Evolutionary conservation across 495 filamentous ascomycete genomes (phyloP).

Genomic region (Aspergillus coremiiformis): DNA sequence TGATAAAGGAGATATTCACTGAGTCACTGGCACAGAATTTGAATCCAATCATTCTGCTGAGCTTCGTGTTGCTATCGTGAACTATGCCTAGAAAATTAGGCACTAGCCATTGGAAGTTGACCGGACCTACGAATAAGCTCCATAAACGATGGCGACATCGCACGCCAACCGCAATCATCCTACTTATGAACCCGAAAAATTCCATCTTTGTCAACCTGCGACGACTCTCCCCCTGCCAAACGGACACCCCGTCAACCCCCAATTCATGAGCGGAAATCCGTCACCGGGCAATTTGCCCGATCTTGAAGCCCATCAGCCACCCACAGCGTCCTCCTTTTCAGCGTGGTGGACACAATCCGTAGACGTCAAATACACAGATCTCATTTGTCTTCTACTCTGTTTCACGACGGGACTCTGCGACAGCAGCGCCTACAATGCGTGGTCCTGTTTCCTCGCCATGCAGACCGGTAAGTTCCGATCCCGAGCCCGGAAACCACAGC

Average conservation of each 20-base stretch:
- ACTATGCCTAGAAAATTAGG: neutral
- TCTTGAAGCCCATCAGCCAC: conserved; percentile 10
- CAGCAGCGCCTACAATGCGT: conserved; percentile 54
- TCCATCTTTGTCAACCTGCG: too few species aligned
- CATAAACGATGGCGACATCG: conserved; percentile 4
- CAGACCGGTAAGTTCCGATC: conserved; percentile 44
- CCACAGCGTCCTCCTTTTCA: neutral
- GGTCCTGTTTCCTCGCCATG: conserved; percentile 56
- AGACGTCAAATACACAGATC: conserved; percentile 39
- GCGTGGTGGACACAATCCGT: conserved; percentile 33
- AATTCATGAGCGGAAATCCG: neutral
- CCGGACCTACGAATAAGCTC: too few species aligned
- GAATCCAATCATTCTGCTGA: neutral
- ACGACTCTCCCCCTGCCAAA: too few species aligned
- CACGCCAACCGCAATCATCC: conserved; percentile 3
- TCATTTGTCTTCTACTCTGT: conserved; percentile 48
- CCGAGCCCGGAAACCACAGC: neutral
- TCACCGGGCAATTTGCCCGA: neutral
- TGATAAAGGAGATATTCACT: neutral
- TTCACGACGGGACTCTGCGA: conserved; percentile 54
- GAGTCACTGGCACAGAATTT: neutral
- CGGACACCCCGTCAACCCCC: neutral
- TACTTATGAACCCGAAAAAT: neutral
- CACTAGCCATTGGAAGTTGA: neutral
- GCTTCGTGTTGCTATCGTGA: neutral